A percentile compares a stretch with the other conserved stretches of the same genome.
phyloP scores from a whole-genome alignment of 768 basidiomycete genomes.

The Leccinum broughii region DNA sequence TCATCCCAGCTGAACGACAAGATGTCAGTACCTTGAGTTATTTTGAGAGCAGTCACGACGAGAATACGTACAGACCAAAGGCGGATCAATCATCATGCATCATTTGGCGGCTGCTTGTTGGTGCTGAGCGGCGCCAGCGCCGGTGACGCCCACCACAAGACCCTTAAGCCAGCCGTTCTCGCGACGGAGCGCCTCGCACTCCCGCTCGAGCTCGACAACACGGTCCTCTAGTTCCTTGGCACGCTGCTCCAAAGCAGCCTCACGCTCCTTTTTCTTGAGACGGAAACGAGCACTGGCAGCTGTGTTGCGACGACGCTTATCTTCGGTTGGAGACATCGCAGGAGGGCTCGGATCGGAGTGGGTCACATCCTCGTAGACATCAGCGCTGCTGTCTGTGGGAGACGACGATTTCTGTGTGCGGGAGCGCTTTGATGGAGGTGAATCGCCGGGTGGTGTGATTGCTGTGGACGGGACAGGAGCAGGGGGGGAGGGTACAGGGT shows the following conservation, averaged over 20 bases:
- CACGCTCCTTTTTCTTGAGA: slow-evolving; percentile 94
- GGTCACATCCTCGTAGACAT: slow-evolving; percentile 24
- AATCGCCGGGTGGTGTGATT: slow-evolving; percentile 15
- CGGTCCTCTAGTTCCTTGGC: slow-evolving; percentile 82
- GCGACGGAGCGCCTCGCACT: slow-evolving; percentile 83
- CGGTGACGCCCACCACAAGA: slow-evolving; percentile 84
- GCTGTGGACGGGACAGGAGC: slow-evolving; percentile 12
- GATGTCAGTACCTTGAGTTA: neutral
- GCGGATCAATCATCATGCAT: no score
- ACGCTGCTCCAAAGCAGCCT: slow-evolving; percentile 82
- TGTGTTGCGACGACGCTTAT: slow-evolving; percentile 92
- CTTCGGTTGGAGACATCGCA: slow-evolving; percentile 62
- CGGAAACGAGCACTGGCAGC: slow-evolving; percentile 92
- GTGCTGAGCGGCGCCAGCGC: slow-evolving; percentile 49
- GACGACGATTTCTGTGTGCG: slow-evolving; percentile 55
- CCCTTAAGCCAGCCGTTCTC: slow-evolving; percentile 95
- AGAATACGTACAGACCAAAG: slow-evolving; percentile 5
- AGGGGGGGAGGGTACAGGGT: slow-evolving; percentile 20
- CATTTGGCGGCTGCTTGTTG: slow-evolving; percentile 23
- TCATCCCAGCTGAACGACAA: neutral
- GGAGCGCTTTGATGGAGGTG: slow-evolving; percentile 46
- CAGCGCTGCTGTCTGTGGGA: slow-evolving; percentile 19
- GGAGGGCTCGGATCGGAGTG: slow-evolving; percentile 16
- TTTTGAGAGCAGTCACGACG: neutral
- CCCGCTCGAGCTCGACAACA: slow-evolving; percentile 82